Evolutionary conservation across 495 filamentous ascomycete genomes (phyloP).

Genomic region (Aspergillus panamensis): DNA sequence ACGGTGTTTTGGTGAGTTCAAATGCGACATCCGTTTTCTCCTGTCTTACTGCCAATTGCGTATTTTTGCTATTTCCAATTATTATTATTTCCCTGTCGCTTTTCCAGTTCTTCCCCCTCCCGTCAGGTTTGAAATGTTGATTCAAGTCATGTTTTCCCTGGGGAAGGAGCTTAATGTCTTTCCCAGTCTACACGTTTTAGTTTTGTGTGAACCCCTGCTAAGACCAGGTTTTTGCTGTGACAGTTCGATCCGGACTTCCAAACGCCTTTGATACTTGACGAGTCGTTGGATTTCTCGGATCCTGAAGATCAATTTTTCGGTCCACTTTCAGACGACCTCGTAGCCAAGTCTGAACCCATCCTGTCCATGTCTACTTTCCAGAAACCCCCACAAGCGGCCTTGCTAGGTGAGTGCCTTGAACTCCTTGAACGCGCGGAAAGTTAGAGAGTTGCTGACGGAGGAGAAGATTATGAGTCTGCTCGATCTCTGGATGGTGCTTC

Average conservation of each 20-base stretch:
- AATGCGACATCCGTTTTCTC: constrained; percentile 16
- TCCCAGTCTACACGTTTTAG: constrained; percentile 4
- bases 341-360: constrained; percentile 52
- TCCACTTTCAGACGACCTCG: constrained; percentile 47
- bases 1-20: constrained; percentile 51
- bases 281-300: constrained; percentile 51
- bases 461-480: constrained; percentile 41
- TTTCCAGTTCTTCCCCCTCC: neutral
- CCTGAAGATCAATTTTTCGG: constrained; percentile 46
- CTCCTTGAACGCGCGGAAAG: neutral
- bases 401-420: constrained; percentile 37
- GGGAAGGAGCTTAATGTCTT: constrained; percentile 2
- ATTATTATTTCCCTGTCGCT: constrained; percentile 4
- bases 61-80: constrained; percentile 16
- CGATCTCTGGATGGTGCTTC: constrained; percentile 45
- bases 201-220: constrained; percentile 21
- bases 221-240: constrained; percentile 15
- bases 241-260: constrained; percentile 48
- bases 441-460: constrained; percentile 11
- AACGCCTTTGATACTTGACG: constrained; percentile 53
- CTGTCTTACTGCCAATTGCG: constrained; percentile 21
- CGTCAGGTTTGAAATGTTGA: constrained; percentile 20
- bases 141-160: constrained; percentile 12
- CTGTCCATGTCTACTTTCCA: constrained; percentile 54
- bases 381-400: constrained; percentile 38